These are phyloP conservation scores for Trichoderma asperellum DNA, from an alignment of 2,329 filamentous ascomycete genomes.

Conservation along the genomic window DNA sequence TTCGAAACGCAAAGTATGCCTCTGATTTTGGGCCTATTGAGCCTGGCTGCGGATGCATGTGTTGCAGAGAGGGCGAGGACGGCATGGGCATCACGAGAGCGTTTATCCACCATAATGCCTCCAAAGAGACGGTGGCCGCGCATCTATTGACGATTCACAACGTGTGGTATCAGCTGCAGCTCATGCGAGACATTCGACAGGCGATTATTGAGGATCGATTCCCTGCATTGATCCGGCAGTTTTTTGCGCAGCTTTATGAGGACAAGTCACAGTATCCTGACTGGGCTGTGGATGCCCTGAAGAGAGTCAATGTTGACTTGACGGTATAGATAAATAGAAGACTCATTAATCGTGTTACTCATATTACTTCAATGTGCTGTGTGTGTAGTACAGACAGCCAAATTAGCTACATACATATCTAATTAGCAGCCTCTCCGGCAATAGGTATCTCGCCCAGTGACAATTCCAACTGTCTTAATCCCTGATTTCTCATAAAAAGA, in stretches of 20 bases:
- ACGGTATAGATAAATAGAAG: conserved; percentile 29
- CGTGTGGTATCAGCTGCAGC: conserved; percentile 83
- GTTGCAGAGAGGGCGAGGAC: conserved; percentile 70
- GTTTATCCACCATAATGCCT: conserved; percentile 87
- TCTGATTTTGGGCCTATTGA: conserved; percentile 84
- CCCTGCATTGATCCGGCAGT: conserved; percentile 74
- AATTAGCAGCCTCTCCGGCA: background rate
- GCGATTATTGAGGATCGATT: conserved; percentile 82
- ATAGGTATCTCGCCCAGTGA: background rate
- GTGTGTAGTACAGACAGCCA: background rate
- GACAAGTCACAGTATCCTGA: conserved; percentile 68
- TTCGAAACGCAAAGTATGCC: conserved; percentile 75
- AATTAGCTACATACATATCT: background rate
- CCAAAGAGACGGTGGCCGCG: conserved; percentile 93
- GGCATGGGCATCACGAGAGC: conserved; percentile 83
- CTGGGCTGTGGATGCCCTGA: conserved; percentile 84
- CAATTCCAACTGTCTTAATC: background rate
- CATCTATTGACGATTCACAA: conserved; percentile 89
- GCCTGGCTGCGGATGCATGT: conserved; percentile 77
- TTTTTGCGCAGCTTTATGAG: conserved; percentile 74
- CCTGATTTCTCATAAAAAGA: background rate
- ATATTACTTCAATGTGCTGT: background rate
- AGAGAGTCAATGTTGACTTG: conserved; percentile 75
- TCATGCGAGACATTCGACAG: conserved; percentile 77
- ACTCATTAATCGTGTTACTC: background rate